Percentiles rank a stretch among this genome's conserved stretches.
These are phyloP conservation scores for Cryptococcus jaspeensis DNA, from an alignment of 1,284 basidiomycete species.

Conservation along the genomic window DNA sequence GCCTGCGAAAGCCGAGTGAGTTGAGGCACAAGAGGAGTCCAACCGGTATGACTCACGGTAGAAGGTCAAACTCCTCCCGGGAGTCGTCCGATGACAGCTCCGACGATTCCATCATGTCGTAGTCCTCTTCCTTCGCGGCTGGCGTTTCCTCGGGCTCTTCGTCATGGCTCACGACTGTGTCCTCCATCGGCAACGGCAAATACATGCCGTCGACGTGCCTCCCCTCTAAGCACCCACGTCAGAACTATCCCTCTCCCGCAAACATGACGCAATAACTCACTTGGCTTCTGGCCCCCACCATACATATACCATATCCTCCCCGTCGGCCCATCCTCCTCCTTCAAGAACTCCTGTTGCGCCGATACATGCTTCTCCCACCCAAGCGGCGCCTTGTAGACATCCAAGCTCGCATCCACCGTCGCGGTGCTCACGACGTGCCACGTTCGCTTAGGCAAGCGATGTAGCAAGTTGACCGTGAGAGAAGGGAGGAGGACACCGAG, in stretches of 20 bases:
- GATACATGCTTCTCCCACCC: slow-evolving; percentile 60
- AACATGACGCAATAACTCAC: slow-evolving; percentile 5
- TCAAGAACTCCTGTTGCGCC: slow-evolving; percentile 66
- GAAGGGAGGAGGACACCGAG: slow-evolving; percentile 27
- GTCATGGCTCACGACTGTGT: background rate
- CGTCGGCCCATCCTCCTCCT: slow-evolving; percentile 68
- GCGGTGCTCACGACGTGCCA: slow-evolving; percentile 71
- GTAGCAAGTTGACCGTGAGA: slow-evolving; percentile 23
- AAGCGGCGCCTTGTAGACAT: slow-evolving; percentile 65
- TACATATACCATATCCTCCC: slow-evolving; percentile 65
- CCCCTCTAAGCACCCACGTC: background rate
- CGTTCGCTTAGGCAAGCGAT: slow-evolving; percentile 23
- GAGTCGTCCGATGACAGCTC: too few relatives aligned
- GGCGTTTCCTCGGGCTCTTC: background rate
- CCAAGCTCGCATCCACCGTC: slow-evolving; percentile 61
- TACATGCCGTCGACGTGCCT: slow-evolving; percentile 33
- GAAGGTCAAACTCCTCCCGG: background rate
- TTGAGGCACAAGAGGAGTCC: too few relatives aligned
- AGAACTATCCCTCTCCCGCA: background rate
- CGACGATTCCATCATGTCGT: background rate
- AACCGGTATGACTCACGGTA: background rate
- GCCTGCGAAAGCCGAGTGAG: too few relatives aligned
- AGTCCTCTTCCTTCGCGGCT: background rate
- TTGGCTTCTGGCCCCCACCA: slow-evolving; percentile 19
- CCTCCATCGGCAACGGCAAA: slow-evolving; percentile 28